These are phyloP conservation scores for Gaultheria prostrata DNA, from an alignment of 148 eudicot species.

Conservation along the genomic window DNA sequence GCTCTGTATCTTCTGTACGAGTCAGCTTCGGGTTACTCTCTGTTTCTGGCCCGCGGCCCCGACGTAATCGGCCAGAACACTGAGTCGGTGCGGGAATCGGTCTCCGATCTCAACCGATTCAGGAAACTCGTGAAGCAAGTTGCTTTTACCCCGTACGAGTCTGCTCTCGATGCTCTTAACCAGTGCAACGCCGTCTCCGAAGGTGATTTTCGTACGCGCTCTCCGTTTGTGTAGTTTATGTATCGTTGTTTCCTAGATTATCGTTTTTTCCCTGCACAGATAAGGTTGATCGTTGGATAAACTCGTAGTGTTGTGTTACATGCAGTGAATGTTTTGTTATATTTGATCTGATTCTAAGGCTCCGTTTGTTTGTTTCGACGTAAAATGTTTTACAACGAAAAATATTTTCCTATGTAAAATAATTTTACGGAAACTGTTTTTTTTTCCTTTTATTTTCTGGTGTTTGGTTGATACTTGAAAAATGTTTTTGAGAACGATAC, in stretches of 20 bases:
- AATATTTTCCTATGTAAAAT: no score
- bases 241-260: neutral
- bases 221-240: neutral
- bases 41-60: constrained; percentile 65
- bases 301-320: no score
- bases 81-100: constrained; percentile 72
- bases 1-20: constrained; percentile 62
- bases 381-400: no score
- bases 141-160: constrained; percentile 75
- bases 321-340: neutral
- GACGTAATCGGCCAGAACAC: constrained; percentile 91
- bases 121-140: constrained; percentile 76
- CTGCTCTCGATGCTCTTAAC: constrained; percentile 86
- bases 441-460: no score
- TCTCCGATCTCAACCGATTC: constrained; percentile 70
- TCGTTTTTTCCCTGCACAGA: no score
- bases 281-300: no score
- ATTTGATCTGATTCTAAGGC: neutral
- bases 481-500: no score
- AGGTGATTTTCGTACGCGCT: constrained; percentile 34
- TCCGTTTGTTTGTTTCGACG: no score
- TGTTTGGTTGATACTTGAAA: no score
- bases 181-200: constrained; percentile 88
- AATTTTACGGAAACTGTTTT: no score
- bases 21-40: constrained; percentile 65